phyloP scores from a whole-genome alignment of 2,329 filamentous ascomycete genomes.

The Aschersonia sp. region DNA sequence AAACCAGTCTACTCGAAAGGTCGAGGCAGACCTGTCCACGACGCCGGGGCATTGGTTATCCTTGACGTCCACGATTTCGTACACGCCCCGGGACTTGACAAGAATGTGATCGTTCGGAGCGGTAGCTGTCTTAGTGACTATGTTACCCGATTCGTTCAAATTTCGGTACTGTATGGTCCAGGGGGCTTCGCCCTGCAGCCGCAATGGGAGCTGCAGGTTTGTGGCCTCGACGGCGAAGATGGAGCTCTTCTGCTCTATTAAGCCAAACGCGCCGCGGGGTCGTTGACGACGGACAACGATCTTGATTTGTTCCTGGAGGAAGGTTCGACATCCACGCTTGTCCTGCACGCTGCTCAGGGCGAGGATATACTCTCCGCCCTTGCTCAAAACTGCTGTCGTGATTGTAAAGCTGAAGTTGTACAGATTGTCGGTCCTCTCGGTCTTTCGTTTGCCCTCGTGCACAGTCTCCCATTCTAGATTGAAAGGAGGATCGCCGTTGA shows the following conservation, averaged over 20 bases:
- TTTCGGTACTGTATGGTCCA: slow-evolving; percentile 73
- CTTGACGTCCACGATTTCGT: slow-evolving; percentile 62
- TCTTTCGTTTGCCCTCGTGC: slow-evolving; percentile 72
- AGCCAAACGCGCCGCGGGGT: slow-evolving; percentile 73
- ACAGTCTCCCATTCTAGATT: slow-evolving; percentile 84
- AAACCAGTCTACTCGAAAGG: slow-evolving; percentile 76
- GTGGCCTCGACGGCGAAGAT: slow-evolving; percentile 66
- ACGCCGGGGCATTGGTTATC: slow-evolving; percentile 73
- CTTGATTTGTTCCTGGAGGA: slow-evolving; percentile 70
- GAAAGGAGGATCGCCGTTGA: slow-evolving; percentile 78
- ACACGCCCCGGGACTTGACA: slow-evolving; percentile 55
- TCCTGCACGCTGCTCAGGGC: slow-evolving; percentile 79
- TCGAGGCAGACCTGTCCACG: slow-evolving; percentile 58
- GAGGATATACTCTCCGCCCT: slow-evolving; percentile 82
- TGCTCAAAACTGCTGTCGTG: slow-evolving; percentile 55
- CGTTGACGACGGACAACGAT: slow-evolving; percentile 79
- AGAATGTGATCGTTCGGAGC: slow-evolving; percentile 53
- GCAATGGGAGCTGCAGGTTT: slow-evolving; percentile 60
- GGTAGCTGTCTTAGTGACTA: slow-evolving; percentile 33
- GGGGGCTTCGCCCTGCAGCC: slow-evolving; percentile 71
- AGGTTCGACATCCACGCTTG: slow-evolving; percentile 70
- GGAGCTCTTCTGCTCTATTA: slow-evolving; percentile 65
- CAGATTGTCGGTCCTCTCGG: slow-evolving; percentile 50
- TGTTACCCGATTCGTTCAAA: slow-evolving; percentile 33
- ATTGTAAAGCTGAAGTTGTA: slow-evolving; percentile 51